Evolutionary conservation across 2,329 filamentous ascomycete species (phyloP).

Genomic region (Stachybotrys elegans): DNA sequence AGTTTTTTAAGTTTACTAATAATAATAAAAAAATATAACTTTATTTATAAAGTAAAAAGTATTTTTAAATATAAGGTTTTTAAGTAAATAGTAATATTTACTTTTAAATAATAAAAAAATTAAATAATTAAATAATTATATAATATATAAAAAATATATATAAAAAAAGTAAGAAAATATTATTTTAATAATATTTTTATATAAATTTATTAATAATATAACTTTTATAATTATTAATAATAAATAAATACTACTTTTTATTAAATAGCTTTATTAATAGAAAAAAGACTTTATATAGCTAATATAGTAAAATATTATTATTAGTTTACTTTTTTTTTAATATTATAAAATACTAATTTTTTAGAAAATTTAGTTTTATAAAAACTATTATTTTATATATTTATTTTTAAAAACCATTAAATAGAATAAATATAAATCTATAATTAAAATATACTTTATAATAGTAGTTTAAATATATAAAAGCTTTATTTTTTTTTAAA

Average conservation of each 20-base stretch:
- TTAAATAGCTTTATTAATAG: neutral
- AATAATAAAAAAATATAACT: neutral
- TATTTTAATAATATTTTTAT: slow-evolving; percentile 3
- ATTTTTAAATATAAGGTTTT: neutral
- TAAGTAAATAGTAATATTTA: neutral
- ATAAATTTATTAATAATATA: slow-evolving; percentile 7
- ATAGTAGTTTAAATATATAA: slow-evolving; percentile 12
- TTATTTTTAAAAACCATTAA: slow-evolving; percentile 18
- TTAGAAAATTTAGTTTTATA: neutral
- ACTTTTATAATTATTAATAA: slow-evolving; percentile 2
- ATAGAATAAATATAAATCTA: slow-evolving; percentile 3
- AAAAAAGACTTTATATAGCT: neutral
- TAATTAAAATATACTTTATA: slow-evolving; percentile 12
- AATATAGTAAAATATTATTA: neutral
- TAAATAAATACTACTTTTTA: neutral
- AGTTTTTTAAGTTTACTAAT: neutral
- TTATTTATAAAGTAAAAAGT: neutral
- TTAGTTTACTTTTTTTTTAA: neutral
- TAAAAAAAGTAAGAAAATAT: slow-evolving; percentile 1
- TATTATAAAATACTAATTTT: neutral
- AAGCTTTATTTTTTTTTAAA: slow-evolving; percentile 6
- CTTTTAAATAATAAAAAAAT: slow-evolving; percentile 3
- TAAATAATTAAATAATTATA: slow-evolving; percentile 2
- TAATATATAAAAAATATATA: slow-evolving; percentile 2
- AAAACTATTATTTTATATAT: slow-evolving; percentile 14